A percentile compares a stretch with the other conserved stretches of the same genome.
Conservation (phyloP, 2,329 filamentous ascomycete species). For the Diaporthe sp. region DNA sequence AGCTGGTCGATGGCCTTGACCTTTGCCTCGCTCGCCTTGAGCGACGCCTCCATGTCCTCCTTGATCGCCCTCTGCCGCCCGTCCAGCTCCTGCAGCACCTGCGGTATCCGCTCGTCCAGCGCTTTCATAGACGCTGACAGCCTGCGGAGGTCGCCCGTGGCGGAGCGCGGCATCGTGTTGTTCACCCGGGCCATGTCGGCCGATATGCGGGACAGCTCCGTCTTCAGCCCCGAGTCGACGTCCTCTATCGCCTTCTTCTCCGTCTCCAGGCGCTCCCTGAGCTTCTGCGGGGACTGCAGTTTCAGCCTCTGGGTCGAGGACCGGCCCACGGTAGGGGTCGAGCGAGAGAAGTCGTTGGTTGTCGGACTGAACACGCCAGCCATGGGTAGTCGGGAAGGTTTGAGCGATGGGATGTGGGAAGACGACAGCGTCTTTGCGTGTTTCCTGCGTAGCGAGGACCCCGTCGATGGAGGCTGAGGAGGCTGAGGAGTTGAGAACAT, state of each 20-base stretch:
- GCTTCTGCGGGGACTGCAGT: constrained; percentile 77
- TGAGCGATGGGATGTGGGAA: constrained; percentile 66
- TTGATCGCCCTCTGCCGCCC: constrained; percentile 73
- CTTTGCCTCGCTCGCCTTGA: constrained; percentile 81
- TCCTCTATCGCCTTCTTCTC: constrained; percentile 81
- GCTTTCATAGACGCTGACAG: constrained; percentile 68
- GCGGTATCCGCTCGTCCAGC: constrained; percentile 75
- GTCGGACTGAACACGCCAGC: constrained; percentile 42
- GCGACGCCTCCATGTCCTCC: constrained; percentile 75
- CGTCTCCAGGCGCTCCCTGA: constrained; percentile 85
- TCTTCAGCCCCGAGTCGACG: constrained; percentile 75
- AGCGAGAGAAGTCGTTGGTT: constrained; percentile 36
- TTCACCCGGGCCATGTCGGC: constrained; percentile 78
- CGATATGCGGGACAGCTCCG: constrained; percentile 82
- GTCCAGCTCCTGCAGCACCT: constrained; percentile 67
- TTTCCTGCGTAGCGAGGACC: constrained; percentile 36
- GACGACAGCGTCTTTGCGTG: constrained; percentile 64
- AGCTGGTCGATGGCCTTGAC: constrained; percentile 86
- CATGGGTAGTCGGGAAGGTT: constrained; percentile 48
- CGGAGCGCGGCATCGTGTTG: constrained; percentile 48
- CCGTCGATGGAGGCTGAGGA: constrained; percentile 28
- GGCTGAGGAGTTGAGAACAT: constrained; percentile 32
- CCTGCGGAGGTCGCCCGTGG: constrained; percentile 57
- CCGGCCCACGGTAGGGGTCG: constrained; percentile 52
- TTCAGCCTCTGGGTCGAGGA: constrained; percentile 63